Evolutionary conservation across 345 rosid genomes (phyloP).

Genomic region (Eucalyptus sp.): DNA sequence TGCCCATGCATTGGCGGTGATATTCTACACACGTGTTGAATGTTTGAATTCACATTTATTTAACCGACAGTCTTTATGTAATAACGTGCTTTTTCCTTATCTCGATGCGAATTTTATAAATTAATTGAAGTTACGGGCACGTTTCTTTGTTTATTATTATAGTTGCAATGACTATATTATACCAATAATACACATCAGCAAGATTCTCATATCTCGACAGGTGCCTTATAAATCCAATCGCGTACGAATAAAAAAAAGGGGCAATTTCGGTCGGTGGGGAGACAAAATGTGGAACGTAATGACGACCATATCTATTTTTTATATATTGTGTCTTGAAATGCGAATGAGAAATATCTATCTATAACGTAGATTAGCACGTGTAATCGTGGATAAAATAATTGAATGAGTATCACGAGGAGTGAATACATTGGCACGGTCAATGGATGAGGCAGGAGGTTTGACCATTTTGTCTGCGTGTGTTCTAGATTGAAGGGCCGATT

Average conservation of each 20-base stretch:
- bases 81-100: neutral
- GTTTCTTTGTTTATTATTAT: neutral
- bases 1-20: neutral
- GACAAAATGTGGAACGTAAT: rapidly evolving
- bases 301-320: neutral
- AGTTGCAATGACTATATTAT: neutral
- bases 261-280: neutral
- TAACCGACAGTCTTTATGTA: neutral
- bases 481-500: neutral
- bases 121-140: neutral
- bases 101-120: neutral
- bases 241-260: neutral
- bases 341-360: too few relatives aligned
- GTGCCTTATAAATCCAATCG: neutral
- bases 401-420: neutral
- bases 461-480: neutral
- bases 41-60: neutral
- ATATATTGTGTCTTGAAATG: too few relatives aligned
- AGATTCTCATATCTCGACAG: neutral
- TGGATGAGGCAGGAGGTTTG: neutral
- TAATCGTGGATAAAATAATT: neutral
- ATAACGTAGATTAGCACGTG: neutral
- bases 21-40: neutral
- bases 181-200: neutral
- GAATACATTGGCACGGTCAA: neutral